Evolutionary conservation across 2,329 filamentous ascomycete genomes (phyloP).

Genomic region (Hypoxylon sp.): DNA sequence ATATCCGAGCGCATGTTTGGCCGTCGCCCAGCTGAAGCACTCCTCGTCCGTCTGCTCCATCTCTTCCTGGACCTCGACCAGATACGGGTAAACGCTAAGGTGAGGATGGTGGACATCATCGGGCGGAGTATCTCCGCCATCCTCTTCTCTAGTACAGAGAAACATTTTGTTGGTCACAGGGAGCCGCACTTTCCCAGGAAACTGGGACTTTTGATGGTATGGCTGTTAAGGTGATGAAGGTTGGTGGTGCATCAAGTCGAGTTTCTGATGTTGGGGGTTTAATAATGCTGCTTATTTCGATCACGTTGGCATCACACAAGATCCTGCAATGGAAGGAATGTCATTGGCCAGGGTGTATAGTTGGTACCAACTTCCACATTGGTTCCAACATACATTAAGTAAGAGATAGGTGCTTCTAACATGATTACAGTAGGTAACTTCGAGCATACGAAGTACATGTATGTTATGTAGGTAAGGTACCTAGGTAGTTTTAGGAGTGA

Average conservation of each 20-base stretch:
- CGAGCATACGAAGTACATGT: neutral
- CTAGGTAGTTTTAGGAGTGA: too few species aligned
- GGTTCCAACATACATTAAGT: neutral
- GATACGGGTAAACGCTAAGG: neutral
- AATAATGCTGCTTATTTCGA: conserved; percentile 2
- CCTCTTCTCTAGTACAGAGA: conserved; percentile 2
- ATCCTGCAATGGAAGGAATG: too few species aligned
- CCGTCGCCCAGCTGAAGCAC: conserved; percentile 32
- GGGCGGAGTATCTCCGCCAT: neutral
- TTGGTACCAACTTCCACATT: too few species aligned
- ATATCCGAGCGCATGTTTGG: conserved; percentile 18
- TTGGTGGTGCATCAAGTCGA: neutral
- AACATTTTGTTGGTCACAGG: conserved; percentile 18
- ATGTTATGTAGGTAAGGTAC: too few species aligned
- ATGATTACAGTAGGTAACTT: neutral
- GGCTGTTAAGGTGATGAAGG: conserved; percentile 6
- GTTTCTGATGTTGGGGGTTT: neutral
- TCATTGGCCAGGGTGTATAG: neutral
- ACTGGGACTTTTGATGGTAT: too few species aligned
- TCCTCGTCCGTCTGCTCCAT: conserved; percentile 19
- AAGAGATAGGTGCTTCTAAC: neutral
- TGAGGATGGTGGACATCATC: conserved; percentile 9
- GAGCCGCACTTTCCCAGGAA: neutral
- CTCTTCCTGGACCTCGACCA: conserved; percentile 22
- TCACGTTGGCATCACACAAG: conserved; percentile 12